Conservation (phyloP, 257 asterid species). For the Verbena officinalis region DNA sequence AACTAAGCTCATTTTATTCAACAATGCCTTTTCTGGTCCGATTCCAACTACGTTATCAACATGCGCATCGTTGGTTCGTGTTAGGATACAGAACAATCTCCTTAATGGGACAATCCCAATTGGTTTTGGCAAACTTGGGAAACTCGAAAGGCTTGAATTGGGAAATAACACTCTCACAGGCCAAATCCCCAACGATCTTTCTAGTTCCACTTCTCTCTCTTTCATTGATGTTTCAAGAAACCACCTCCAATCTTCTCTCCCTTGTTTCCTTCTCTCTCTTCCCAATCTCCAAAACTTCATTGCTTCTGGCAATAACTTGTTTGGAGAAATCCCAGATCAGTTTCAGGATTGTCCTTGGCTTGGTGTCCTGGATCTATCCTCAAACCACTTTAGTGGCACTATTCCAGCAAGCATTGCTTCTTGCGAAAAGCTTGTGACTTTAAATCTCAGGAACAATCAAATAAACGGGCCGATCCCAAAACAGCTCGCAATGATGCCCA, state of each 20-base stretch:
- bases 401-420: slow-evolving; percentile 71
- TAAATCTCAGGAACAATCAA: slow-evolving; percentile 57
- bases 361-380: slow-evolving; percentile 61
- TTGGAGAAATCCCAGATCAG: slow-evolving; percentile 68
- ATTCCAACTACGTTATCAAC: slow-evolving; percentile 59
- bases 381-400: slow-evolving; percentile 57
- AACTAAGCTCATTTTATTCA: slow-evolving; percentile 67
- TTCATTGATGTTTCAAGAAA: slow-evolving; percentile 65
- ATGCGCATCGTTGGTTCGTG: slow-evolving; percentile 61
- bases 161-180: slow-evolving; percentile 65
- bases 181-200: slow-evolving; percentile 60
- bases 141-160: slow-evolving; percentile 60
- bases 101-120: slow-evolving; percentile 62
- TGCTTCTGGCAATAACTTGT: slow-evolving; percentile 51
- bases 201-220: slow-evolving; percentile 62
- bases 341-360: slow-evolving; percentile 68
- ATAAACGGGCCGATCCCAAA: slow-evolving; percentile 58
- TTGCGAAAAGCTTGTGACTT: slow-evolving; percentile 60
- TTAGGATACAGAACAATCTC: slow-evolving; percentile 65
- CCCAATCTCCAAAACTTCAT: slow-evolving; percentile 59
- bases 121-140: slow-evolving; percentile 67
- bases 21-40: slow-evolving; percentile 66
- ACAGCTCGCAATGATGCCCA: slow-evolving; percentile 56
- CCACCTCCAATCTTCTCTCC: slow-evolving; percentile 61
- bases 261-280: slow-evolving; percentile 60